phyloP scores from a whole-genome alignment of 2,329 filamentous ascomycete species.

The Alternaria dauci region DNA sequence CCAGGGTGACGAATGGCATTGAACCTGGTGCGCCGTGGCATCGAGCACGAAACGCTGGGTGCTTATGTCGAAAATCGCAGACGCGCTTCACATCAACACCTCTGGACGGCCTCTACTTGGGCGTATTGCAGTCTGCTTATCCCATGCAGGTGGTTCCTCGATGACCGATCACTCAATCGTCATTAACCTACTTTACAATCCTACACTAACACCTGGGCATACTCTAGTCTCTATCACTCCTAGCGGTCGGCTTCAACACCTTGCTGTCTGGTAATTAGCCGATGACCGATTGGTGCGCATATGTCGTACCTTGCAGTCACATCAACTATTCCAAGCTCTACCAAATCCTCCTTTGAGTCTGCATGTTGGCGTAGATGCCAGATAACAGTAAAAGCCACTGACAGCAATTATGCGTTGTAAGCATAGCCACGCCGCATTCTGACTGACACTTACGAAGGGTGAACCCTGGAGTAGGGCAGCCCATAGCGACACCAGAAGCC shows the following conservation, averaged over 20 bases:
- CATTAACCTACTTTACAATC: background rate
- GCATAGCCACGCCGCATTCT: constrained; percentile 2
- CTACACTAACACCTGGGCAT: background rate
- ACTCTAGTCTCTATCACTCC: constrained; percentile 2
- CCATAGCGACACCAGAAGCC: background rate
- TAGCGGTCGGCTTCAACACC: constrained; percentile 1
- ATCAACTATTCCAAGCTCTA: constrained; percentile 1
- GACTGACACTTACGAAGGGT: background rate
- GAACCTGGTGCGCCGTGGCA: background rate
- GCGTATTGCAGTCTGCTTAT: background rate
- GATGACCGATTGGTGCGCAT: constrained; percentile 4
- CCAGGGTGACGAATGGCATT: background rate
- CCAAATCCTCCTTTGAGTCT: background rate
- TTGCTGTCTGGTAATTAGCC: constrained; percentile 1
- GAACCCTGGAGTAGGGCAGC: background rate
- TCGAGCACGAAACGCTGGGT: background rate
- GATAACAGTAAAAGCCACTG: constrained; percentile 1
- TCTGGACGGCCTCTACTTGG: background rate
- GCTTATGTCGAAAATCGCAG: background rate
- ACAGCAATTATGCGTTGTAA: background rate
- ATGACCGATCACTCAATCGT: background rate
- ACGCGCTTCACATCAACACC: background rate
- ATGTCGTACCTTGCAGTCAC: constrained; percentile 2
- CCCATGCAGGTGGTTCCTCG: background rate
- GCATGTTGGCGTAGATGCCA: background rate